phyloP scores from a whole-genome alignment of 2,329 filamentous ascomycete species.

The Botrytis elliptica region DNA sequence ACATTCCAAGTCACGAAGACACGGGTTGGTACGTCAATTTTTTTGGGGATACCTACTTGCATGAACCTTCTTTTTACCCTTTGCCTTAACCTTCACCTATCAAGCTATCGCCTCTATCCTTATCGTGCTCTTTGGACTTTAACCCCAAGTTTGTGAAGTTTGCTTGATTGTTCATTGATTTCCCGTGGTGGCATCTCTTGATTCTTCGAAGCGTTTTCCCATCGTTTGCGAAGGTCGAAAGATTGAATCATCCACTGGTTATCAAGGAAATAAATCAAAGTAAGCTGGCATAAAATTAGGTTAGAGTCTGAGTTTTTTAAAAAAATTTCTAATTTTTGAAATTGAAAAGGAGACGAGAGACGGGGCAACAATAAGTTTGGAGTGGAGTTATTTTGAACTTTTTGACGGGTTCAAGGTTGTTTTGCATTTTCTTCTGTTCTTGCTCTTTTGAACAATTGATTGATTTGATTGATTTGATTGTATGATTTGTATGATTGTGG shows the following conservation, averaged over 20 bases:
- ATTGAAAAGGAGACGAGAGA: constrained; percentile 11
- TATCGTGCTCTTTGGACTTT: background rate
- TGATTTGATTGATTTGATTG: background rate
- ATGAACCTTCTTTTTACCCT: constrained; percentile 2
- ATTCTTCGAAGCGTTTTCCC: background rate
- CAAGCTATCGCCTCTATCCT: background rate
- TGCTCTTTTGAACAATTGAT: background rate
- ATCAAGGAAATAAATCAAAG: background rate
- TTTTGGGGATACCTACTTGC: constrained; percentile 12
- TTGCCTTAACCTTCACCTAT: background rate
- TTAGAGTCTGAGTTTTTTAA: background rate
- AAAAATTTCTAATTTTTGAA: background rate
- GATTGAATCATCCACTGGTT: background rate
- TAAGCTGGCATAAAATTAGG: constrained; percentile 5
- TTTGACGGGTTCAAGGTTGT: constrained; percentile 14
- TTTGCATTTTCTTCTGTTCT: background rate
- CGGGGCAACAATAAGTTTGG: background rate
- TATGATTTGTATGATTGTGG: background rate
- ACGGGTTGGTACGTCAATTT: constrained; percentile 20
- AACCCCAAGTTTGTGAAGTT: background rate
- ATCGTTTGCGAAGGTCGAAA: background rate
- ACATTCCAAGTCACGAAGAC: constrained; percentile 10
- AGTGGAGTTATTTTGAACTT: constrained; percentile 2
- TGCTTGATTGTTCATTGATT: background rate
- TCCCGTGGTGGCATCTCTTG: background rate